Evolutionary conservation across 2,329 filamentous ascomycete species (phyloP).

Genomic region (Pseudocercospora cruenta): DNA sequence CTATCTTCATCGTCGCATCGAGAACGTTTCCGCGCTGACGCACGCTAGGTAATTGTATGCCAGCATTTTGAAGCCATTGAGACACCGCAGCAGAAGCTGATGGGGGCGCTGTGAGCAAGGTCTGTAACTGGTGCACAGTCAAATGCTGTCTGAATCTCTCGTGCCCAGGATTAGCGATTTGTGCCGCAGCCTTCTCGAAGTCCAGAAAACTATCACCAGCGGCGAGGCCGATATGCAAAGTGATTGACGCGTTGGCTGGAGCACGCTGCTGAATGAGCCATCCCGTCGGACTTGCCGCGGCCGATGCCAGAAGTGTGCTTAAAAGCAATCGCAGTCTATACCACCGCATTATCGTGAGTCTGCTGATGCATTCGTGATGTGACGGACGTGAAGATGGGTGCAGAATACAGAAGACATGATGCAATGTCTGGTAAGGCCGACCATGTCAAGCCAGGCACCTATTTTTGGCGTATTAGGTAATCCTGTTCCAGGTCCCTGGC

Average conservation of each 20-base stretch:
- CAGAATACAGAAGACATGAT: neutral
- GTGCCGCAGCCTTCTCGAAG: neutral
- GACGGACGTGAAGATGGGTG: neutral
- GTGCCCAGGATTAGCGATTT: neutral
- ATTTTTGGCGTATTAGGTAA: neutral
- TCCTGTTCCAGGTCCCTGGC: neutral
- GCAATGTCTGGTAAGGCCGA: neutral
- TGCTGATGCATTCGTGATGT: neutral
- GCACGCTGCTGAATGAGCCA: slow-evolving; percentile 7
- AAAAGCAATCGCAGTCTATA: neutral
- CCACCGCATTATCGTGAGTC: neutral
- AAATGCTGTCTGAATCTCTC: neutral
- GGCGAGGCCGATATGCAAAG: slow-evolving; percentile 11
- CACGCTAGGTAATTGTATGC: neutral
- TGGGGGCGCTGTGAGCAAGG: neutral
- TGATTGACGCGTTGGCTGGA: slow-evolving; percentile 9
- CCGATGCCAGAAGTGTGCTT: neutral
- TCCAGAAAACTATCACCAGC: neutral
- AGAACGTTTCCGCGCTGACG: neutral
- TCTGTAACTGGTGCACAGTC: neutral
- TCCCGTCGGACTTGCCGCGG: neutral
- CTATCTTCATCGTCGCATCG: neutral
- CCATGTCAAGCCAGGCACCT: neutral
- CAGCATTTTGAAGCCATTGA: neutral
- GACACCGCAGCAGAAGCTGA: neutral